Evolutionary conservation across 306 rosid genomes (phyloP), one percentile per base, ranked within the genome.

Genomic region (Rubus idaeus): DNA sequence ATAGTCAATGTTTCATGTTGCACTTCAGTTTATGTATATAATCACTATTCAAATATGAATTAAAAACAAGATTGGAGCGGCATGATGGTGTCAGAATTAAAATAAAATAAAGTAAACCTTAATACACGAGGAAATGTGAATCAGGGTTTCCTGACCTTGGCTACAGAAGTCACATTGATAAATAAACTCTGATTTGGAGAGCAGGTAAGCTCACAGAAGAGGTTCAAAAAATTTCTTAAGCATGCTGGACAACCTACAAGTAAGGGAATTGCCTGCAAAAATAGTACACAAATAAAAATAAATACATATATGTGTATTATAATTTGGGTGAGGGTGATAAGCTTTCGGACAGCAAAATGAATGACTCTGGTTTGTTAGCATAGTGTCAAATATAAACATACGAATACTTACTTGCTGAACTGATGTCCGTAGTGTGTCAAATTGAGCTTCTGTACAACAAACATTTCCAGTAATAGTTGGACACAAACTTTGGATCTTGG

Each of bases 221-320:
- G 79, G 84, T 95, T 95, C 86, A 95, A 83, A 87, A 95, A 92
- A 86, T 95, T 95, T 84, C 99, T 89, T 81, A 95, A 88, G 91
- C 99, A 95, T 62, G 99, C 94, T 46, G 99, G 99, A 85, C 99
- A 95, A 75, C 99, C 97, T 74, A 95, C 99, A 74, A 95, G 97
- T 74, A 95, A 86, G 68, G 99, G 99, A 82, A 95, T 92, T 30
- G 96, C 99, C 99, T 95, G 97, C 91, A 76, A 84, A 73, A 74
- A 79, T 73, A 69, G 75, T 68, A 56, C 76, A 60, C 6, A 23
- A 39, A 50, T 71, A 68, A 23, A 68, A 64, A 61, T 55, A 55
- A 11, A 76, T 23, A 51, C 17, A 51, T 57, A 5, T 6, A 61
- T 20, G 18, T 35, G 42, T 60, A 23, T 37, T 20, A 70, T 18